phyloP scores from a whole-genome alignment of 192 early-diverging fungal genomes.

The Podila epicladia region DNA sequence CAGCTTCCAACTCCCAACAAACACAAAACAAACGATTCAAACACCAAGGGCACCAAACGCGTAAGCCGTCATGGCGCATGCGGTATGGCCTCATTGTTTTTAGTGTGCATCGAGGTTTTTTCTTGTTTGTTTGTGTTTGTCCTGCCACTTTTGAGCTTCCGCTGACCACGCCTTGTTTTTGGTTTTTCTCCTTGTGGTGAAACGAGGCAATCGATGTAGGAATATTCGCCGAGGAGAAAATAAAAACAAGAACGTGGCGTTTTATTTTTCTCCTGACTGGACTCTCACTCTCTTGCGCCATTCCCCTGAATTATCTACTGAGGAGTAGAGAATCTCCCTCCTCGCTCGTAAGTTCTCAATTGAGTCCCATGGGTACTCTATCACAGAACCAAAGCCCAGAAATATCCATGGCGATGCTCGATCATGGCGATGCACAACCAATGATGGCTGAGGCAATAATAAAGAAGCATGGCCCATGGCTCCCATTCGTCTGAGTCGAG shows the following conservation, averaged over 20 bases:
- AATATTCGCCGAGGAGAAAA: conserved; percentile 1
- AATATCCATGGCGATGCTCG: no score
- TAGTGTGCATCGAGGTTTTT: no score
- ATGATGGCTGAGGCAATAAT: no score
- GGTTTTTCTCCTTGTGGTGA: neutral
- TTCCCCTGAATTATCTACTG: neutral
- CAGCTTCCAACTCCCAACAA: neutral
- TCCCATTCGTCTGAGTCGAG: no score
- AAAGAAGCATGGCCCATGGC: no score
- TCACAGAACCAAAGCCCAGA: no score
- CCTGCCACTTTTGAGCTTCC: neutral
- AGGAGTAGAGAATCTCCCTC: neutral
- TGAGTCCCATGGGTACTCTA: no score
- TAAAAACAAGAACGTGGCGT: neutral
- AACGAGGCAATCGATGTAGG: neutral
- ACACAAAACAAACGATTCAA: neutral
- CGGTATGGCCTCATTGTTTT: neutral
- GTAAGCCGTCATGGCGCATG: conserved; percentile 2
- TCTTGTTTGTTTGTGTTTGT: neutral
- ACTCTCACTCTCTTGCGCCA: neutral
- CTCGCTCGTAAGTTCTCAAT: no score
- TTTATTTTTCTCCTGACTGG: neutral
- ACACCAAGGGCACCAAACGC: neutral
- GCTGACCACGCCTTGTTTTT: neutral
- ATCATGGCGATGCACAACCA: no score